phyloP scores from a whole-genome alignment of 768 basidiomycete species.

The Amanita pseudoporphyria region DNA sequence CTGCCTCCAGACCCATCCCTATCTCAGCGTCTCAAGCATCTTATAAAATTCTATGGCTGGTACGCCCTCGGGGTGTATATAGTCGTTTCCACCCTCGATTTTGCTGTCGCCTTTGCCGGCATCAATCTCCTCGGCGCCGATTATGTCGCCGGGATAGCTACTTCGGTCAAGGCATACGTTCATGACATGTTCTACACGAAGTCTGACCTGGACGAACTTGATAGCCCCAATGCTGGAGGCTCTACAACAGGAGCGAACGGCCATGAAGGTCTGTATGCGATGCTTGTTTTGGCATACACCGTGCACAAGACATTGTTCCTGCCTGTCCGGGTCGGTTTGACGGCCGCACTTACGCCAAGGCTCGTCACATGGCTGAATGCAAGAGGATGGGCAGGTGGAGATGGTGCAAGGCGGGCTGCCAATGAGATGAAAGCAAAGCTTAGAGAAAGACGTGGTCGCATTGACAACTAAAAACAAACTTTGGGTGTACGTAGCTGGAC shows the following conservation, averaged over 20 bases:
- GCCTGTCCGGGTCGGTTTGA: constrained; percentile 82
- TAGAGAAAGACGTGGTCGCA: constrained; percentile 25
- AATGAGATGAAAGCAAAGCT: constrained; percentile 37
- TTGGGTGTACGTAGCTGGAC: neutral
- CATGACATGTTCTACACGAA: constrained; percentile 35
- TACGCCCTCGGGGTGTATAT: constrained; percentile 91
- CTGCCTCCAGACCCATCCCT: constrained; percentile 44
- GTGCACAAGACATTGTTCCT: constrained; percentile 93
- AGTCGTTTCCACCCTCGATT: constrained; percentile 66
- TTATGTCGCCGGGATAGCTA: constrained; percentile 64
- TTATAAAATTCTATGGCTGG: constrained; percentile 92
- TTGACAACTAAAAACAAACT: constrained; percentile 9
- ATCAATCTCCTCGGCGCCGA: constrained; percentile 88
- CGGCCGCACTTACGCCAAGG: constrained; percentile 75
- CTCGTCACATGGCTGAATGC: constrained; percentile 79
- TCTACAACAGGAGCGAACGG: constrained; percentile 28
- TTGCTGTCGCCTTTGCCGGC: constrained; percentile 73
- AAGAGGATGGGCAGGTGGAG: constrained; percentile 73
- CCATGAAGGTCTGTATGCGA: constrained; percentile 74
- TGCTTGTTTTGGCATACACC: constrained; percentile 87
- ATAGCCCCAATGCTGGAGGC: constrained; percentile 25
- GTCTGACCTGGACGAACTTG: constrained; percentile 56
- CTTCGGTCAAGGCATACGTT: constrained; percentile 43
- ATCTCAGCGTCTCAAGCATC: constrained; percentile 64
- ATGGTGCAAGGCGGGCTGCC: constrained; percentile 60